Evolutionary conservation across 148 eudicot genomes (phyloP), one percentile per base, ranked within the genome.

Genomic region (Chenopodium quinoa): DNA sequence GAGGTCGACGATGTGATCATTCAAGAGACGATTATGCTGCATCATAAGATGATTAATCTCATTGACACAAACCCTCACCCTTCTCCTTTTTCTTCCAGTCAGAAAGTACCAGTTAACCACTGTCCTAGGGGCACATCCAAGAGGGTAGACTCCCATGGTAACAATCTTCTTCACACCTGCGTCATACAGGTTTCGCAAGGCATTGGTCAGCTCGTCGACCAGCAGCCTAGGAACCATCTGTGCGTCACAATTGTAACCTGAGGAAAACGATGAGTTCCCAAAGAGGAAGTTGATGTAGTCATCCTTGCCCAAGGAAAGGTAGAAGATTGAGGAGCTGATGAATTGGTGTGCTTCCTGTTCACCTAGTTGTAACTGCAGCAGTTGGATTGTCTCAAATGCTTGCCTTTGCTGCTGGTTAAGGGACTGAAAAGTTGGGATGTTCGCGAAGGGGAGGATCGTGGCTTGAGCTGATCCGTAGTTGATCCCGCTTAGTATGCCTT

Each of bases 241-340:
- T 13, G 77, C 62, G 29, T 82, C 80, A 34, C 66, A 37, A 37
- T 27, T 52, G 69, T 17, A 75, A 52, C 52, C 76, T 19, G 56
- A 34, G 23, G 75, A 17, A 34, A 77, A 20, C 13, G 84, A 37
- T 63, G 77, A 52, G 63, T 81, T 83, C 0, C 84, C 71, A 76
- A 85, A 83, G 66, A 89, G 79, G 82, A 86, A 87, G 74, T 82
- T 75, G 75, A 90, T 79, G 70, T 85, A 89, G 73, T 92, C 95
- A 77, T 90, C 93, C 83, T 90, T 90, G 19, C 95, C 95, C 6
- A 92, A 84, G 37, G 95, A 92, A 47, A 90, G 86, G 84, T 85
- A 92, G 87, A 92, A 90, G 20, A 92, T 70, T 68, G 95, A 89
- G 76, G 95, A 90, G 13, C 69, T 64, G 65, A 90, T 76, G 56